These are phyloP conservation scores for Epichloe hybrida DNA, from an alignment of 2,329 filamentous ascomycete species.

Conservation along the genomic window DNA sequence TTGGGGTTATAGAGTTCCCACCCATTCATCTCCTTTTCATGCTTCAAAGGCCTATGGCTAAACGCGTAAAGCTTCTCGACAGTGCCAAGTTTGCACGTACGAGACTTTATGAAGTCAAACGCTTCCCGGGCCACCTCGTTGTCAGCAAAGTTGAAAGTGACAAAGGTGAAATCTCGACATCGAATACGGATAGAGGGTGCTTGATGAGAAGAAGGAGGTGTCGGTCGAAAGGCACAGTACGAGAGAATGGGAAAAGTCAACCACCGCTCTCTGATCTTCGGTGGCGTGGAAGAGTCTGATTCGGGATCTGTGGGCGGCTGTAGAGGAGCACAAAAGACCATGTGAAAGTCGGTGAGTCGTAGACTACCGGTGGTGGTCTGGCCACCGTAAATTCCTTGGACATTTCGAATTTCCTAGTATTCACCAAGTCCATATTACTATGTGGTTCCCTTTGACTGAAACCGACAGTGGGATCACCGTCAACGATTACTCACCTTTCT, in stretches of 20 bases:
- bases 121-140: conserved; percentile 66
- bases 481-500: conserved; percentile 22
- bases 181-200: conserved; percentile 74
- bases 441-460: not conserved
- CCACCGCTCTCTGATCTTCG: conserved; percentile 57
- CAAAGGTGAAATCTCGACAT: conserved; percentile 86
- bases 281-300: conserved; percentile 12
- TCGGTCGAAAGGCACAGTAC: conserved; percentile 64
- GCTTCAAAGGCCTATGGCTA: conserved; percentile 59
- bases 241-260: conserved; percentile 89
- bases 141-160: conserved; percentile 75
- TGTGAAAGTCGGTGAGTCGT: conserved; percentile 50
- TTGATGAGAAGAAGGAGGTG: conserved; percentile 53
- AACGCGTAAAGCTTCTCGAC: conserved; percentile 91
- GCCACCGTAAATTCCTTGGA: conserved; percentile 47
- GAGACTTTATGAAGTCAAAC: conserved; percentile 71
- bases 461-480: not conserved
- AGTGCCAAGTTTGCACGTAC: conserved; percentile 69
- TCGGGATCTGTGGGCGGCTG: conserved; percentile 15
- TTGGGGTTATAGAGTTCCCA: conserved; percentile 78
- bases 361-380: conserved; percentile 42
- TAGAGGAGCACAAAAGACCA: conserved; percentile 35
- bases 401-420: conserved; percentile 37
- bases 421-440: not conserved
- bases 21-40: conserved; percentile 62